These are phyloP conservation scores for Penicillium sp. DNA, from an alignment of 2,329 filamentous ascomycete genomes.

Conservation along the genomic window DNA sequence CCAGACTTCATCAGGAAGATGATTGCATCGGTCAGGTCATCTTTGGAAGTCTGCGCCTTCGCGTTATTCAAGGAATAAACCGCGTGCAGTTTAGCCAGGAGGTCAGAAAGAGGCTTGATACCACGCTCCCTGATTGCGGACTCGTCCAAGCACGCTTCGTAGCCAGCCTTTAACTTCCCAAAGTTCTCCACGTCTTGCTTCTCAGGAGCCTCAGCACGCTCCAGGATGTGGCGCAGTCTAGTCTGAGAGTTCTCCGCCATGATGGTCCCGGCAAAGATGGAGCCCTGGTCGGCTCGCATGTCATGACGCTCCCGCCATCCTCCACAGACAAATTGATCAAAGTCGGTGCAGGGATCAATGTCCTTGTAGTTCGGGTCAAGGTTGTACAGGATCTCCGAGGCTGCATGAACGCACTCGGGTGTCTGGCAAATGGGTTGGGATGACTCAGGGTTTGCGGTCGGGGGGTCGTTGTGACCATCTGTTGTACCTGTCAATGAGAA, in stretches of 20 bases:
- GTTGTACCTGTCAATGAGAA: not conserved
- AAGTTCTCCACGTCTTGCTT: conserved; percentile 48
- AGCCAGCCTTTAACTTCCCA: conserved; percentile 58
- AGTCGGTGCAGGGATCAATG: conserved; percentile 63
- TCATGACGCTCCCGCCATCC: conserved; percentile 61
- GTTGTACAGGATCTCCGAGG: conserved; percentile 57
- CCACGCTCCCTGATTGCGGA: conserved; percentile 51
- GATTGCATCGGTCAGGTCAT: conserved; percentile 32
- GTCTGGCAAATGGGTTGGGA: conserved; percentile 45
- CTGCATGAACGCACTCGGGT: conserved; percentile 57
- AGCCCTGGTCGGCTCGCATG: conserved; percentile 58
- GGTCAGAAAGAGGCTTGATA: conserved; percentile 49
- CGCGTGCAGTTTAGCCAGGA: conserved; percentile 50
- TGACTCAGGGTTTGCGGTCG: conserved; percentile 13
- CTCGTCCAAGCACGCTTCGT: conserved; percentile 62
- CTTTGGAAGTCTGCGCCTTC: conserved; percentile 14
- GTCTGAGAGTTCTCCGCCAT: conserved; percentile 57
- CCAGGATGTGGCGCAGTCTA: conserved; percentile 57
- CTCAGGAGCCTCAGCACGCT: conserved; percentile 42
- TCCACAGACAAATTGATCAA: conserved; percentile 62
- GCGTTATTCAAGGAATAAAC: conserved; percentile 39
- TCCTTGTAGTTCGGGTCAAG: conserved; percentile 56
- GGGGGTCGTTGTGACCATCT: conserved; percentile 8
- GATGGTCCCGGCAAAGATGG: conserved; percentile 54
- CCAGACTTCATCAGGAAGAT: conserved; percentile 35